phyloP scores from a whole-genome alignment of 805 yeast genomes.

The Myxozyma kluyveri region DNA sequence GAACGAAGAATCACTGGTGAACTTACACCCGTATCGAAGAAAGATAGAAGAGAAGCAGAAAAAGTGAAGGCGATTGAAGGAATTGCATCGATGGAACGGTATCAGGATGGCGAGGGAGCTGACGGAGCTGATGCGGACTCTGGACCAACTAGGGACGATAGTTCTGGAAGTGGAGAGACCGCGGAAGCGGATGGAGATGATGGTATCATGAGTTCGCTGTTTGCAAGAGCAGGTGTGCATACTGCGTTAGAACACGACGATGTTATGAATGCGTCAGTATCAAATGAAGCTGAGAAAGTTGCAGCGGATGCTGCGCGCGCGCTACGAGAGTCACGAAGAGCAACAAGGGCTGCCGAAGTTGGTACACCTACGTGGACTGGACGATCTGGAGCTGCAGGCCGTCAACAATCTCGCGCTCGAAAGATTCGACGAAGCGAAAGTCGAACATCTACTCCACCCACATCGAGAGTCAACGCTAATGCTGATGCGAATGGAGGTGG shows the following conservation, averaged over 20 bases:
- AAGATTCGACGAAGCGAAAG: neutral
- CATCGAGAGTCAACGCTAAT: too few relatives aligned
- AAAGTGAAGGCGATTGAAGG: constrained; percentile 69
- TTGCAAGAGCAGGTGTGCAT: constrained; percentile 69
- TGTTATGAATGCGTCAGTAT: constrained; percentile 57
- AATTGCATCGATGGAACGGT: constrained; percentile 67
- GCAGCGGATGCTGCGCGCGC: constrained; percentile 61
- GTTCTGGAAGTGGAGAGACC: constrained; percentile 5
- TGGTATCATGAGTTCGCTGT: constrained; percentile 69
- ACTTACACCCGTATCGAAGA: constrained; percentile 35
- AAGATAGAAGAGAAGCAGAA: constrained; percentile 48
- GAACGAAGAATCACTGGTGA: constrained; percentile 38
- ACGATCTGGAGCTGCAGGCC: constrained; percentile 57
- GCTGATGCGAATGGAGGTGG: neutral
- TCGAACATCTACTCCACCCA: too few relatives aligned
- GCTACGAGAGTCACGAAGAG: constrained; percentile 57
- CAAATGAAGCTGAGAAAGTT: constrained; percentile 56
- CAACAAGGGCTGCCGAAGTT: constrained; percentile 48
- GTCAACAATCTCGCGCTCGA: too few relatives aligned
- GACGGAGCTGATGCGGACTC: constrained; percentile 2
- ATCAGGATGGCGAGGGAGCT: constrained; percentile 40
- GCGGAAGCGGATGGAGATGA: constrained; percentile 49
- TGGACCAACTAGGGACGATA: neutral
- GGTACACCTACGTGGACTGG: constrained; percentile 98
- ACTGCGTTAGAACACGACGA: constrained; percentile 77